Conservation (phyloP, 768 basidiomycete species). For the Suillus placidus region DNA sequence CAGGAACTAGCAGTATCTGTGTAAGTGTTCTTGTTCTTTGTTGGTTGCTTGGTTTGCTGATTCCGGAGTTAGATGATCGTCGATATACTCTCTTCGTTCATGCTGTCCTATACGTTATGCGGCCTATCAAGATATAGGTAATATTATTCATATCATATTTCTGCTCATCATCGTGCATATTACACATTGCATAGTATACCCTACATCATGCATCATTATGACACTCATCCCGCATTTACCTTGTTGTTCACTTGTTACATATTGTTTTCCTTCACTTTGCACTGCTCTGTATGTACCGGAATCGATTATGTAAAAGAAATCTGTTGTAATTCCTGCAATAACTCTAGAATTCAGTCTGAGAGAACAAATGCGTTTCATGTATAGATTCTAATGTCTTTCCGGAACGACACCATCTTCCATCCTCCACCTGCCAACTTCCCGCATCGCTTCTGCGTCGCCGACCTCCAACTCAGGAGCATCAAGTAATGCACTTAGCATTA, state of each 20-base stretch:
- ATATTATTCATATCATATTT: conserved; percentile 19
- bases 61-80: neutral
- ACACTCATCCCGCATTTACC: neutral
- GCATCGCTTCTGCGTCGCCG: conserved; percentile 86
- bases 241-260: neutral
- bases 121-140: conserved; percentile 14
- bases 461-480: conserved; percentile 60
- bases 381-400: conserved; percentile 54
- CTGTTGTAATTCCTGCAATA: neutral
- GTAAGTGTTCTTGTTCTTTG: conserved; percentile 11
- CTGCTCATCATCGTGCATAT: neutral
- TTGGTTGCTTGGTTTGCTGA: neutral
- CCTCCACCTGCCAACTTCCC: conserved; percentile 86
- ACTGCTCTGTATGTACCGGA: neutral
- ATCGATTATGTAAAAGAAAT: neutral
- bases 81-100: neutral
- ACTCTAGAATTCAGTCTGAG: neutral
- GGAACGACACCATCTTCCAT: conserved; percentile 73
- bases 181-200: conserved; percentile 7
- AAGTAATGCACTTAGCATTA: conserved; percentile 79
- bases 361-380: neutral
- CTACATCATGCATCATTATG: conserved; percentile 1
- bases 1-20: conserved; percentile 28
- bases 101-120: neutral
- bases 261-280: neutral